Base-by-base conservation (phyloP, 169 alveolate genomes). In the Cryptosporidium parvum region DNA sequence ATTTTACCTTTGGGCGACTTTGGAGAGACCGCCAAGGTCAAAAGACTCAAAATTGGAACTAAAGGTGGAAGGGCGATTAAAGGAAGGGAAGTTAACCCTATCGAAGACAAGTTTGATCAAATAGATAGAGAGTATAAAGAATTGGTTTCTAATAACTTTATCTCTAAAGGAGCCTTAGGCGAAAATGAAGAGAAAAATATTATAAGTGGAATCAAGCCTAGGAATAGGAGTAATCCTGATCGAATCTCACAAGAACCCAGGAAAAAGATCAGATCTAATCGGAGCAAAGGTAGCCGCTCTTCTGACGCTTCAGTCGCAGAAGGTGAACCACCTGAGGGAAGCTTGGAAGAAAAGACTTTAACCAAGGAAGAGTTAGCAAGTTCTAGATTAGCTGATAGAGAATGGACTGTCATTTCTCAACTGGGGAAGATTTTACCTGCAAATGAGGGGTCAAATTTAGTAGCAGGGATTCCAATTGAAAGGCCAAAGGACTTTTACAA, bases 391-490 rank as follows among this genome's bases (percentile, higher is more conserved):
- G 89, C 89, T 23, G 89, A 80, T 65, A 37, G 62, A 8, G 89
- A 80, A 42, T 80, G 89, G 89, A 80, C 89, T 3, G 53, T 80
- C 2, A 80, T 80, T 21, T 62, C 80, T 65, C 59, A 80, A 26
- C 33, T 80, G 9, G 65, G 35, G 0, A 65, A 62, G 44, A 7
- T 80, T 29, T 44, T 80, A 26, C 26, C 75, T 37, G 51, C 69
- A 26, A 37, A 31, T 44, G 75, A 80, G 37, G 89, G 89, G 23
- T 31, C 61, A 4, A 65, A 62, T 44, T 45, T 80, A 37, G 89
- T 80, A 5, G 39, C 29, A 42, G 70, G 70, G 7, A 62, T 80
- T 39, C 89, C 89, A 33, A 39, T 65, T 5, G 89, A 80, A 31
- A 59, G 89, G 29, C 89, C 89, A 21, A 42, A 29, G n/a, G 75